Conservation (phyloP, 108 stramenopile genomes). For the Fistulifera solaris region DNA sequence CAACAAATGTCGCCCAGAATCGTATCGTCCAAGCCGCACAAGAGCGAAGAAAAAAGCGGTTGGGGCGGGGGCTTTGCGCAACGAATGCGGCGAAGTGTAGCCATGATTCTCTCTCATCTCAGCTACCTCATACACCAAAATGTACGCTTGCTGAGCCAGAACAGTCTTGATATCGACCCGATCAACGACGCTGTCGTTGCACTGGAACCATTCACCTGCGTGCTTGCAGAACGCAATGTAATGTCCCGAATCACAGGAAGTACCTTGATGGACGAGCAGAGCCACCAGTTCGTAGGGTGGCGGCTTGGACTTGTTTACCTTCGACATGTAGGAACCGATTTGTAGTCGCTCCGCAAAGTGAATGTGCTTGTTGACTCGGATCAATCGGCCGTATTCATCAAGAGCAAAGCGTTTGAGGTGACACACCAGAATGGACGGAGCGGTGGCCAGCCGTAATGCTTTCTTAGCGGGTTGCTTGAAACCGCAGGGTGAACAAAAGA, state of each 20-base stretch:
- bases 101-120: constrained; percentile 28
- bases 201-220: constrained; percentile 61
- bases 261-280: constrained; percentile 68
- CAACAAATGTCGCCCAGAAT: constrained; percentile 5
- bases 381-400: constrained; percentile 52
- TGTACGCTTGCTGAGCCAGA: constrained; percentile 72
- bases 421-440: constrained; percentile 75
- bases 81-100: constrained; percentile 5
- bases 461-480: constrained; percentile 61
- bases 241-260: constrained; percentile 73
- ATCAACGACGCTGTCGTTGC: constrained; percentile 64
- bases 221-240: constrained; percentile 73
- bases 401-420: constrained; percentile 82
- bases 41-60: not conserved
- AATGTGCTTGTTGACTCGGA: constrained; percentile 58
- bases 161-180: constrained; percentile 60
- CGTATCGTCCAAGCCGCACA: not conserved
- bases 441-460: constrained; percentile 69
- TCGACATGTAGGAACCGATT: constrained; percentile 69
- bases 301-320: constrained; percentile 63
- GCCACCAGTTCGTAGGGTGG: constrained; percentile 73
- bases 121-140: constrained; percentile 52
- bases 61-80: not conserved
- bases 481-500: constrained; percentile 58
- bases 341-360: constrained; percentile 55